Conservation (phyloP, 805 yeast genomes). For the Candida krabiensis region DNA sequence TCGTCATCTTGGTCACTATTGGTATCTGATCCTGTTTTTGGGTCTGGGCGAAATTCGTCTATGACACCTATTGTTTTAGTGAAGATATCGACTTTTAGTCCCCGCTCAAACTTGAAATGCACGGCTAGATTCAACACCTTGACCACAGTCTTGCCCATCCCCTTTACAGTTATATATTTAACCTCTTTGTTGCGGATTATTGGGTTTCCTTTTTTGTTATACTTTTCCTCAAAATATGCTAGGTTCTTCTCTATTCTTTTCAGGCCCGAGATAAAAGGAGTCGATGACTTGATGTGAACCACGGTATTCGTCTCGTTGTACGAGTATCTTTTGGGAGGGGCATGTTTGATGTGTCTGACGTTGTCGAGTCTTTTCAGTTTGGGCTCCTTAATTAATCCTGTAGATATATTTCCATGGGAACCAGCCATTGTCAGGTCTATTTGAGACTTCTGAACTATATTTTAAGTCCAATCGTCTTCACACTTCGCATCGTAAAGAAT, state of each 20-base stretch:
- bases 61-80: constrained; percentile 69
- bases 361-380: constrained; percentile 18
- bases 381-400: too few relatives aligned
- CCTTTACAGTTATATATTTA: constrained; percentile 55
- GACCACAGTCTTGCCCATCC: constrained; percentile 74
- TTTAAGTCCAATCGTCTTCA: too few relatives aligned
- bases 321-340: constrained; percentile 46
- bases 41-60: constrained; percentile 69
- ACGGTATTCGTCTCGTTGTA: constrained; percentile 46
- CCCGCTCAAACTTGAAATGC: constrained; percentile 52
- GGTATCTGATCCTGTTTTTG: too few relatives aligned
- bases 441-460: too few relatives aligned
- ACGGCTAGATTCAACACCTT: constrained; percentile 63
- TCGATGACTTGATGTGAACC: constrained; percentile 57
- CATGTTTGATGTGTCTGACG: constrained; percentile 51
- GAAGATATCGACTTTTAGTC: constrained; percentile 53
- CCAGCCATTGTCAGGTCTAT: too few relatives aligned
- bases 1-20: constrained; percentile 28
- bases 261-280: constrained; percentile 74
- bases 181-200: constrained; percentile 24
- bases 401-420: too few relatives aligned
- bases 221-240: constrained; percentile 31
- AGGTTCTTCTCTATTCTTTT: constrained; percentile 61
- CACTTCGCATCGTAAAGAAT: too few relatives aligned
- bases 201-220: constrained; percentile 42